Conservation (phyloP, 2,329 filamentous ascomycete species). For the Septoria petroselini region DNA sequence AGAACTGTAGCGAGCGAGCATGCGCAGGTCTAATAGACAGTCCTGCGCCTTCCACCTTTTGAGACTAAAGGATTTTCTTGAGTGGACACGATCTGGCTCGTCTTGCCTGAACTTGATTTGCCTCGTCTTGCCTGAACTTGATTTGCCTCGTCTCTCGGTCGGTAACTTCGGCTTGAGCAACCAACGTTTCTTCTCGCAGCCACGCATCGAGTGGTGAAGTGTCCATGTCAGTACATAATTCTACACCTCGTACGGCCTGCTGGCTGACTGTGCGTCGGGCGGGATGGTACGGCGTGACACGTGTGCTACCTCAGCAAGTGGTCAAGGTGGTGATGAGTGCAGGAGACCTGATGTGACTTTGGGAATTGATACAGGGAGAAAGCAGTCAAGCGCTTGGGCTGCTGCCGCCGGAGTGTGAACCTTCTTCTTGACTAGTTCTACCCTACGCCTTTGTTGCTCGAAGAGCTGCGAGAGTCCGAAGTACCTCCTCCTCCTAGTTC, state of each 20-base stretch:
- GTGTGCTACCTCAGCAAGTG: constrained; percentile 1
- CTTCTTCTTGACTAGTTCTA: not conserved
- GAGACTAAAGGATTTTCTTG: no score
- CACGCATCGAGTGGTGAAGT: no score
- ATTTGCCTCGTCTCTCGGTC: no score
- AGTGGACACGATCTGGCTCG: no score
- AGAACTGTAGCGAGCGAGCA: not conserved
- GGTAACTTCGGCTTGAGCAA: no score
- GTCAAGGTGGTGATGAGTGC: no score
- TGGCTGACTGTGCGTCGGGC: constrained; percentile 7
- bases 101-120: no score
- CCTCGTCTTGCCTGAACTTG: no score
- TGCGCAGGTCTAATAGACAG: no score
- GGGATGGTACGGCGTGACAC: constrained; percentile 5
- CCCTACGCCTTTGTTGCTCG: not conserved
- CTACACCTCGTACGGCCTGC: not conserved
- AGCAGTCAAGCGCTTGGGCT: not conserved
- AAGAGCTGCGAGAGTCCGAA: not conserved
- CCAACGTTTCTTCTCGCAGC: no score
- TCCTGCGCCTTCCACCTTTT: no score
- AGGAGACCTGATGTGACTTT: constrained; percentile 9
- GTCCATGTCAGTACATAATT: no score
- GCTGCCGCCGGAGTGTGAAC: not conserved
- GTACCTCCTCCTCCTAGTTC: not conserved
- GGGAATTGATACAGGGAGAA: constrained; percentile 1